Evolutionary conservation across 192 early-diverging fungal species (phyloP).

Genomic region (Phycomyces blakesleeanus): DNA sequence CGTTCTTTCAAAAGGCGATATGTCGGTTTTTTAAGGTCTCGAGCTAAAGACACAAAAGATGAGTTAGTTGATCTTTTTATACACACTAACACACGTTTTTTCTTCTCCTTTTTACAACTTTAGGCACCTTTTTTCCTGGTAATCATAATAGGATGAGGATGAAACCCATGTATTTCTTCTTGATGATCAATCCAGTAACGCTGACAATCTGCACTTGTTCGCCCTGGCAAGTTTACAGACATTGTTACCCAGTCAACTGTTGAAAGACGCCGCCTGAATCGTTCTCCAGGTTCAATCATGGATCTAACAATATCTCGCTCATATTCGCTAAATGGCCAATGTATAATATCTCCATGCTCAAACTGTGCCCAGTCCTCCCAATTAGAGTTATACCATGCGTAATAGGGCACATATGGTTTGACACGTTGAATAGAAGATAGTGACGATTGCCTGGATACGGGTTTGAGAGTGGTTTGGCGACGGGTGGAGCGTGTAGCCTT

Average conservation of each 20-base stretch:
- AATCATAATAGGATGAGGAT: conserved; percentile 9
- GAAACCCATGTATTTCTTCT: background rate
- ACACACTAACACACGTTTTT: no score
- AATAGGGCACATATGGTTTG: conserved; percentile 18
- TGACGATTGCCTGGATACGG: background rate
- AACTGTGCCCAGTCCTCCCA: conserved; percentile 32
- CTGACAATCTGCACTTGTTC: conserved; percentile 10
- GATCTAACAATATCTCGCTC: background rate
- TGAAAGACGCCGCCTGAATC: background rate
- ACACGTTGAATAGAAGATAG: background rate
- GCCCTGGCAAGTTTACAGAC: background rate
- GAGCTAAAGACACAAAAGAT: background rate
- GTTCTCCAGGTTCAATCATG: background rate
- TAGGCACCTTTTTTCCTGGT: background rate
- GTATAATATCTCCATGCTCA: conserved; percentile 3
- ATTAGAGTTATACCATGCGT: conserved; percentile 10
- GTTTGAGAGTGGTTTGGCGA: background rate
- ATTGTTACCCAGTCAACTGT: conserved; percentile 4
- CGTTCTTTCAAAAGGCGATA: background rate
- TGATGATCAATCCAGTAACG: conserved; percentile 1
- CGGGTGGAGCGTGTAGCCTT: background rate
- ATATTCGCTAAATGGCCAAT: conserved; percentile 11
- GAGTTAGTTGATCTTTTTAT: no score
- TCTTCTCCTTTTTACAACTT: background rate
- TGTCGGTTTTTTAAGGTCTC: background rate